phyloP scores from a whole-genome alignment of 2,329 filamentous ascomycete genomes.

The Sporothrix variecibatus region DNA sequence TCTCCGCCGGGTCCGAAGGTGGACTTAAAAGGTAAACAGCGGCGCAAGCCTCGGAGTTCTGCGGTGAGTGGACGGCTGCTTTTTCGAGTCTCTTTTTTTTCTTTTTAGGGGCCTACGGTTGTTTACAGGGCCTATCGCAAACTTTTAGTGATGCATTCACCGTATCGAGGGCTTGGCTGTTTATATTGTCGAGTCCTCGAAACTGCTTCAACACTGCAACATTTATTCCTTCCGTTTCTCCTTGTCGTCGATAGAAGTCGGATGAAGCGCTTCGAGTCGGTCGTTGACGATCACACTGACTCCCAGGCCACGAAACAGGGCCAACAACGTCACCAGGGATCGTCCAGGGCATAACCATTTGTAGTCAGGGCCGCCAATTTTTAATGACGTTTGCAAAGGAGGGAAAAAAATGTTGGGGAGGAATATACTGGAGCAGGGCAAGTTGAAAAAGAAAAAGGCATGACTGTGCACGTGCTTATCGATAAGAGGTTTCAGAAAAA shows the following conservation, averaged over 20 bases:
- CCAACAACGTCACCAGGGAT: background rate
- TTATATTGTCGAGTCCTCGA: background rate
- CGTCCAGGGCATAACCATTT: background rate
- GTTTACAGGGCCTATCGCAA: background rate
- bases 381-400: background rate
- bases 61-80: background rate
- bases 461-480: background rate
- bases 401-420: background rate
- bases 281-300: background rate
- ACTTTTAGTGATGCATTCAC: background rate
- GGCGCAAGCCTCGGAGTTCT: slow-evolving; percentile 21
- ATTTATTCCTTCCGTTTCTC: background rate
- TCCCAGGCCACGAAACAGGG: background rate
- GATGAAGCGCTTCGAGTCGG: background rate
- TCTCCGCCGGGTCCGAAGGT: slow-evolving; percentile 27
- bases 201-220: background rate
- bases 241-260: background rate
- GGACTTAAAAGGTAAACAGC: slow-evolving; percentile 19
- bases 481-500: background rate
- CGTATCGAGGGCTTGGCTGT: background rate
- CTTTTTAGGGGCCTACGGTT: background rate
- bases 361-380: background rate
- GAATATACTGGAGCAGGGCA: background rate
- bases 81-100: background rate
- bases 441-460: background rate